These are phyloP conservation scores for Rhytidhysteron rufulum DNA, from an alignment of 2,329 filamentous ascomycete genomes.

Conservation along the genomic window DNA sequence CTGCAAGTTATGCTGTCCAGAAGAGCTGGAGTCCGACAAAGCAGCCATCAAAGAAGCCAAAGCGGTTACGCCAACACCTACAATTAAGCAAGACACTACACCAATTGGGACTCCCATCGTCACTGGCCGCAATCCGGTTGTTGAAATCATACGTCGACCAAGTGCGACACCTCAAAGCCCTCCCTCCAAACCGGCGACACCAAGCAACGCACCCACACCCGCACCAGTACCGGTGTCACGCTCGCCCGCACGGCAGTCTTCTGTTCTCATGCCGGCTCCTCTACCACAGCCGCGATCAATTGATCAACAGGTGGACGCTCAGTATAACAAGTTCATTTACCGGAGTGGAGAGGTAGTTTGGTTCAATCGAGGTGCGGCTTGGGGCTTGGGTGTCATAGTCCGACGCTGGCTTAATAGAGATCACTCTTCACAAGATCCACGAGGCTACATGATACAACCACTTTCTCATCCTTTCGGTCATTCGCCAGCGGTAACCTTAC, in stretches of 20 bases:
- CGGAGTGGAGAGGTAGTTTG: slow-evolving; percentile 55
- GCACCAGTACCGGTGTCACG: slow-evolving; percentile 1
- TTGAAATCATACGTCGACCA: slow-evolving; percentile 20
- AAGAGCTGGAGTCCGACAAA: slow-evolving; percentile 45
- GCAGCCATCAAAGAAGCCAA: slow-evolving; percentile 21
- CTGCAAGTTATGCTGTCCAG: slow-evolving; percentile 56
- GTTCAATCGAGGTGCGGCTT: slow-evolving; percentile 51
- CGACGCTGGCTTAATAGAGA: slow-evolving; percentile 41
- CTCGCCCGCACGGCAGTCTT: slow-evolving; percentile 18
- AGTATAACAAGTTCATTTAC: slow-evolving; percentile 48
- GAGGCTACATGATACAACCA: slow-evolving; percentile 45
- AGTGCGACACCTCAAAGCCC: slow-evolving; percentile 21
- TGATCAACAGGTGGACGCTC: slow-evolving; percentile 49
- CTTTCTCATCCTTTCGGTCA: slow-evolving; percentile 44
- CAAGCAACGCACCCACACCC: slow-evolving; percentile 6
- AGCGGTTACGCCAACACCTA: slow-evolving; percentile 7
- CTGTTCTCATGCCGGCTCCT: slow-evolving; percentile 28
- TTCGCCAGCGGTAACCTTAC: slow-evolving; percentile 40
- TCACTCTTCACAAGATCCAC: slow-evolving; percentile 19
- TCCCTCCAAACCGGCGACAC: slow-evolving; percentile 15
- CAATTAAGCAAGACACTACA: slow-evolving; percentile 19
- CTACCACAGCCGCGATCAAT: slow-evolving; percentile 37
- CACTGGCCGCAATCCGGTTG: slow-evolving; percentile 6
- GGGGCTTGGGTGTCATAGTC: slow-evolving; percentile 52
- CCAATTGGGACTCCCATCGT: slow-evolving; percentile 6